phyloP scores from a whole-genome alignment of 116 monocot genomes.

The Dioscorea cayenensis region DNA sequence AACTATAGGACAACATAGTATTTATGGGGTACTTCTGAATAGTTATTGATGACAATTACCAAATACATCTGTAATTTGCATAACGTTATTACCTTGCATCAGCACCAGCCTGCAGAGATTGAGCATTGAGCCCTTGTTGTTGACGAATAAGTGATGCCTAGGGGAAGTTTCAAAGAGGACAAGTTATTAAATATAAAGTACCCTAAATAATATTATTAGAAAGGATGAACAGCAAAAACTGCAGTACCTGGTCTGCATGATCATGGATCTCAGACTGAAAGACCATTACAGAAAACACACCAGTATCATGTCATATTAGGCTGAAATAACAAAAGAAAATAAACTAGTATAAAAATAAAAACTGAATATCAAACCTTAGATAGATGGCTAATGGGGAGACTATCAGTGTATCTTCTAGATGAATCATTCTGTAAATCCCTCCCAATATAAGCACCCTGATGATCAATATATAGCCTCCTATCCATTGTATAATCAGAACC shows the following conservation, averaged over 20 bases:
- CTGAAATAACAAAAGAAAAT: background rate
- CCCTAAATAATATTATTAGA: background rate
- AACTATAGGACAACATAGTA: background rate
- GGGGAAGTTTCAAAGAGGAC: conserved; percentile 1
- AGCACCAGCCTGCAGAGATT: conserved; percentile 50
- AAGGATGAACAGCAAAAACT: conserved; percentile 2
- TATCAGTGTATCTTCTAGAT: conserved; percentile 62
- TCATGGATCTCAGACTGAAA: conserved; percentile 58
- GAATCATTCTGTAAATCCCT: conserved; percentile 65
- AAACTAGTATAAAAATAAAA: background rate
- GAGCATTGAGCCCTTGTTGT: conserved; percentile 73
- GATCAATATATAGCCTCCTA: conserved; percentile 66
- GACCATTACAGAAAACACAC: conserved; percentile 2
- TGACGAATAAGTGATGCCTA: conserved; percentile 78
- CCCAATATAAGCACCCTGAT: conserved; percentile 45
- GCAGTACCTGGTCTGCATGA: conserved; percentile 54
- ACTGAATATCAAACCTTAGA: conserved; percentile 38
- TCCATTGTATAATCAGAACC: conserved; percentile 52
- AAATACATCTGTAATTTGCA: background rate
- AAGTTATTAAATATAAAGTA: background rate
- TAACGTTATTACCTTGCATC: conserved; percentile 57
- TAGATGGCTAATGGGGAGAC: conserved; percentile 39
- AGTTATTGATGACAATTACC: background rate
- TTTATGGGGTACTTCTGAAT: background rate
- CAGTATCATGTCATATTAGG: background rate